Base-by-base conservation (phyloP, 2,329 filamentous ascomycete species). In the Rutstroemia sp. region DNA sequence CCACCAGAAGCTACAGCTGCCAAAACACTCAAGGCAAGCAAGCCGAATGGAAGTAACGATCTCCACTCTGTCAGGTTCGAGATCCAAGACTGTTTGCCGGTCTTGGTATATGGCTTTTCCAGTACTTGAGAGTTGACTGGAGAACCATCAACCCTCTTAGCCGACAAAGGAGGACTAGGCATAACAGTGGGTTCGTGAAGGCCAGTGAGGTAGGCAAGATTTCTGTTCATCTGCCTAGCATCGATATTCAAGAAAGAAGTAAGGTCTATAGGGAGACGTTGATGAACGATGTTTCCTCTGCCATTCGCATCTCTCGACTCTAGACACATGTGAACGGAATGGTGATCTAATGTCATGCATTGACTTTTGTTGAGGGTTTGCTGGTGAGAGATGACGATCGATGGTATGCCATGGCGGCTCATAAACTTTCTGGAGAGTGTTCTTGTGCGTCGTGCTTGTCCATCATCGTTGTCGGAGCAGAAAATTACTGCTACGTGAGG, bases 151-250 rank as follows among this genome's bases (percentile, higher is more conserved):
- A 46, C 47, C 45, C 60, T 65, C 27, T 57, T 61, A 9, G 47
- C 5, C 7, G 40, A 10, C 7, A 48, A 42, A 16, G 54, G 38
- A 9, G 48, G 27, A 19, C 27, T 54, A 17, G 57, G 9, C 3
- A 39, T 45, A 6, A 61, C 52, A 9, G 61, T 47, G 45, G 62
- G 59, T 21, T 68, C 67, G 25, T 69, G 60, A 25, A 70, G 64
- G 21, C 67, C 65, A 48, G 76, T 78, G 40, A 80, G 65, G 56
- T 74, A 75, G n/a, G 77, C 75, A 21, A 80, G 65, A 60, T 79
- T 78, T 57, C 76, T 72, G 63, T 79, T 80, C 72, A 80, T 75
- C 66, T 80, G 77, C 49, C 76, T 71, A 27, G 75, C 73, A 61
- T 79, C 76, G 57, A 79, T 75, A 57, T 76, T 76, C 56, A 76